Base-by-base conservation (phyloP, 2,329 filamentous ascomycete genomes). In the Chaetomium olivaceum region DNA sequence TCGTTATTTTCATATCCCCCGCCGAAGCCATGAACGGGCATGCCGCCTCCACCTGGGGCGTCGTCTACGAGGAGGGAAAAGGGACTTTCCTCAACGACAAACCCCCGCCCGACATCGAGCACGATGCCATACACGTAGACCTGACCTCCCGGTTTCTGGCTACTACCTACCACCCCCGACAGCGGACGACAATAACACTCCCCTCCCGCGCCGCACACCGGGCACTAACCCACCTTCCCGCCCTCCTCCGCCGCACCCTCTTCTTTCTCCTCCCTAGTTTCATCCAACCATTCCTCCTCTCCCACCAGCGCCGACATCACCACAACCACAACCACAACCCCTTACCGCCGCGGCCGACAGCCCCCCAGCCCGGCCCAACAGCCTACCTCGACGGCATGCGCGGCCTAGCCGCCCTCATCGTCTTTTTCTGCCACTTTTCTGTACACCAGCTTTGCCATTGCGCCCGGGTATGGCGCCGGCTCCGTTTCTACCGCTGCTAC, bases 301-400 rank as follows among this genome's bases (percentile, higher is more conserved):
- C 36, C 16, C 16, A 4, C 27, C 39, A n/a, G 5, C 39, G 36
- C 36, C 31, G 12, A 9, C 16, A 43, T 16, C 39, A 43, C 16
- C 39, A 43, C 39, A 14, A 43, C 39, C 19, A n/a, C 33, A 19
- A 43, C 16, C 19, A 43, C 50, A 27, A 19, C 79, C 57, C 77
- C 78, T 31, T 73, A 80, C 43, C 14, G 31, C 14, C 46, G 8
- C 29, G 39, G 2, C 46, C 4, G 21, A 25, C 33, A 36, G 9
- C 36, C 16, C n/a, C 46, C 14, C 79, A 78, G 57, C 75, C 82
- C n/a, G 74, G 78, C 43, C 83, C 84, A 19, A 87, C 84, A 9
- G 80, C 84, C 8, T 86, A 87, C 70, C 82, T 87, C 56, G 85
- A 87, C 70, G 84, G 84, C 66, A 82, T 87, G 78, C 80, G 84